A percentile compares a stretch with the other conserved stretches of the same genome.
Evolutionary conservation across 2,329 filamentous ascomycete genomes (phyloP).

Genomic region (Diaporthe capsici): DNA sequence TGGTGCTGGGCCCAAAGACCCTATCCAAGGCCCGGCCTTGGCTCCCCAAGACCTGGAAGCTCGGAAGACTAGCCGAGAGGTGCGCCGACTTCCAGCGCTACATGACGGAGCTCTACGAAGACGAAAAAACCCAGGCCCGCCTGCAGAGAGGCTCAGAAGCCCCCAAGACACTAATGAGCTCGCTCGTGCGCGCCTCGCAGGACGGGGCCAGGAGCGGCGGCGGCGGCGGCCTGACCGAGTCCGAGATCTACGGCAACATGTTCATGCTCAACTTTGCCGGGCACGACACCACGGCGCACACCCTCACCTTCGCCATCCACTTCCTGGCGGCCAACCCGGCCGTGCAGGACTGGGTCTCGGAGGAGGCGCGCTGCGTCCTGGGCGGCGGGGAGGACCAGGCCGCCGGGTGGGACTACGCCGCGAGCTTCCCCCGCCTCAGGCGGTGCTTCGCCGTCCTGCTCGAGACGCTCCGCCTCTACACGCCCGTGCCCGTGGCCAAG

Average conservation of each 20-base stretch:
- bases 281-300: slow-evolving; percentile 64
- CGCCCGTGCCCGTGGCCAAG: slow-evolving; percentile 46
- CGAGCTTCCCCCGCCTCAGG: slow-evolving; percentile 56
- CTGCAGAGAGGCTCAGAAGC: neutral
- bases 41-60: slow-evolving; percentile 59
- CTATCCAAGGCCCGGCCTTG: slow-evolving; percentile 55
- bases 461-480: slow-evolving; percentile 60
- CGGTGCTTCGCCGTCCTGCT: slow-evolving; percentile 57
- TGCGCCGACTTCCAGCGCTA: slow-evolving; percentile 46
- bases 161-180: slow-evolving; percentile 14
- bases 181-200: slow-evolving; percentile 26
- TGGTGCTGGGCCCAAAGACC: slow-evolving; percentile 44
- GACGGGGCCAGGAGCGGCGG: neutral
- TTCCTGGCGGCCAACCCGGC: slow-evolving; percentile 60
- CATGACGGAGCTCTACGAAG: slow-evolving; percentile 50
- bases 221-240: slow-evolving; percentile 49
- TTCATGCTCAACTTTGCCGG: slow-evolving; percentile 65
- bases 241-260: slow-evolving; percentile 64
- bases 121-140: slow-evolving; percentile 45
- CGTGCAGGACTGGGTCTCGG: slow-evolving; percentile 60
- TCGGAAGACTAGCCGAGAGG: slow-evolving; percentile 44
- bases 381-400: slow-evolving; percentile 29
- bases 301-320: slow-evolving; percentile 57
- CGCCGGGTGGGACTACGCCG: slow-evolving; percentile 51
- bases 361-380: slow-evolving; percentile 53